Percentiles rank a stretch among this genome's conserved stretches.
Conservation (phyloP, 192 early-diverging fungal species). For the Thamnidium elegans region DNA sequence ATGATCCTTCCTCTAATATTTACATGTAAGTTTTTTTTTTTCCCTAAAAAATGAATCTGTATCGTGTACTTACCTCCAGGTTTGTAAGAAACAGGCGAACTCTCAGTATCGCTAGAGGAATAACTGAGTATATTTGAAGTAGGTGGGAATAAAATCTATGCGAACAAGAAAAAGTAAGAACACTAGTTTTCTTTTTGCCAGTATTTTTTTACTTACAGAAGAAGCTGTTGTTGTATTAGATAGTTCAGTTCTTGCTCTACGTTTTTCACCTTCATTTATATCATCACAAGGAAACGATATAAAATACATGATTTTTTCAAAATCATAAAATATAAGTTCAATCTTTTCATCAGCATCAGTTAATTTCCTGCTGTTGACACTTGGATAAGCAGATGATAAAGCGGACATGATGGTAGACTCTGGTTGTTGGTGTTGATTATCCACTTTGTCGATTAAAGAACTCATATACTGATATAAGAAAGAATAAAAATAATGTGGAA, state of each 20-base stretch:
- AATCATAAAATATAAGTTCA: constrained; percentile 70
- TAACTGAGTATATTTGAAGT: constrained; percentile 32
- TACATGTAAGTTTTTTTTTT: neutral
- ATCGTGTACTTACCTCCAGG: constrained; percentile 8
- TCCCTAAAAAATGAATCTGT: too few species aligned
- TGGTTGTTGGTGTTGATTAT: neutral
- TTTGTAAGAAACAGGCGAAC: neutral
- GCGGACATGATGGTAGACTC: constrained; percentile 16
- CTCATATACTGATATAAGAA: constrained; percentile 73
- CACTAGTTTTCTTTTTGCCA: neutral
- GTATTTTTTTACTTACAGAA: constrained; percentile 11
- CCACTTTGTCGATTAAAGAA: constrained; percentile 51
- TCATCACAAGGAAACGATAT: constrained; percentile 42
- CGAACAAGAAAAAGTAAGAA: neutral
- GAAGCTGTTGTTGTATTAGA: constrained; percentile 24
- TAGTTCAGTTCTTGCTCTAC: constrained; percentile 17
- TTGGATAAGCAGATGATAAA: constrained; percentile 18
- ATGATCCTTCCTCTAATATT: constrained; percentile 56
- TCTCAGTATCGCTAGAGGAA: constrained; percentile 9
- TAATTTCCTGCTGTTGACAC: constrained; percentile 11
- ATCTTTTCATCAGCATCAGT: constrained; percentile 75
- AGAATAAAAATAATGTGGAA: constrained; percentile 71
- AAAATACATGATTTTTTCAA: constrained; percentile 63
- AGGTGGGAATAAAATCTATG: constrained; percentile 20
- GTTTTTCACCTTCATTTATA: neutral